Evolutionary conservation across 768 basidiomycete species (phyloP), one percentile per base, ranked within the genome.

Genomic region (Boletellus emodensis): DNA sequence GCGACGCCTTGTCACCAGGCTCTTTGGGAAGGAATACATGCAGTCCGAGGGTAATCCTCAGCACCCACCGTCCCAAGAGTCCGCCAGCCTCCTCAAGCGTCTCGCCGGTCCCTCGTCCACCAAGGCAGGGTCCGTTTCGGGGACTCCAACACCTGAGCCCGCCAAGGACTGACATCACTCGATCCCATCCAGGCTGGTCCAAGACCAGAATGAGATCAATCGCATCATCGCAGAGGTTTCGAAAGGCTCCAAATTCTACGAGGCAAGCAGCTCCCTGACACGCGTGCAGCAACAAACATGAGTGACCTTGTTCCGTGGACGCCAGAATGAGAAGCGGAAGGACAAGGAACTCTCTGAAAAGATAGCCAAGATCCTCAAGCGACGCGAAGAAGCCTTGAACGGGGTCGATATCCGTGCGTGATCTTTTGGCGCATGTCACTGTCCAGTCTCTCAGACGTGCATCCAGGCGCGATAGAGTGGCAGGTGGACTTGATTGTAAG

Each of bases 221-320:
- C 82, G 80, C 15, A 80, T 93, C 48, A 96, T 95, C 45, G 88
- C 90, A 1, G 90, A 95, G 46, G 92, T 83, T 15, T 93, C 90
- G 7, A 93, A 90, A 63, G 94, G 94, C 4, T 94, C 92, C 24
- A 93, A 92, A 69, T 97, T 88, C 68, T 94, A 90, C 65, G 83
- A 92, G 73, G 87, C 81, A 64, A 61, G 74, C 55, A 30, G 44
- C 41, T 35, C 24, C n/a, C 12, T 36, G 14, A 22, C n/a, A 18
- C 14, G 14, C 30, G 34, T 24, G 45, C 17, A n/a, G 39, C 44
- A 37, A 41, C 36, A 30, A 10, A 48, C 13, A 32, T 11, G 38
- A 46, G 50, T 46, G 47, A 48, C 43, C 42, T 40, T 13, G 26
- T n/a, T 45, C 33, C 17, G 24, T 18, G 32, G 35, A 46, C 37